Evolutionary conservation across 441 rosid species (phyloP).

Genomic region (Erodium moschatum): DNA sequence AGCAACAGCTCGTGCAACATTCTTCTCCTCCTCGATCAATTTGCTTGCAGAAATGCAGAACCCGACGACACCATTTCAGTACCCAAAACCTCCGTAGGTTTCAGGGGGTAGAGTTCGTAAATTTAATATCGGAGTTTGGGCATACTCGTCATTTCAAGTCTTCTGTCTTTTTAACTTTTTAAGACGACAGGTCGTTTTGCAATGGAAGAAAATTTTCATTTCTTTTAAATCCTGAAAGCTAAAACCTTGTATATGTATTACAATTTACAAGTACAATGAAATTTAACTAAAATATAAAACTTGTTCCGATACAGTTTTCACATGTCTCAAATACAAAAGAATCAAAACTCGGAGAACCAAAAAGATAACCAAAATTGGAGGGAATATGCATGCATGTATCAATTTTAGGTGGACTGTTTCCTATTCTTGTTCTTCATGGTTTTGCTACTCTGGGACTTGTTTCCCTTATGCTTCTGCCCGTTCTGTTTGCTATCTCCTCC

Average conservation of each 20-base stretch:
- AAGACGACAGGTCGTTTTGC: no score
- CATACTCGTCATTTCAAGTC: not conserved
- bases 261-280: no score
- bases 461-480: constrained; percentile 24
- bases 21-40: constrained; percentile 18
- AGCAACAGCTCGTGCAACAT: constrained; percentile 90
- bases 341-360: no score
- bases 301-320: no score
- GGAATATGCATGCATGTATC: not conserved
- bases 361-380: no score
- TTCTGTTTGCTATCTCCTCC: constrained; percentile 25
- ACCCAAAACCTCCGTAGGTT: not conserved
- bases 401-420: not conserved
- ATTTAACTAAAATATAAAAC: no score
- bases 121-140: not conserved
- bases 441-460: constrained; percentile 25
- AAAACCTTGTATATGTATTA: no score
- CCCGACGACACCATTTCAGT: not conserved
- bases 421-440: constrained; percentile 20
- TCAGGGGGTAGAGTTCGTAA: not conserved
- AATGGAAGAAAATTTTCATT: no score
- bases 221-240: no score
- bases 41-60: not conserved
- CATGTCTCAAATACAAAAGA: no score
- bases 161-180: no score